phyloP scores from a whole-genome alignment of 345 rosid species.

The Rhodomyrtus tomentosa region DNA sequence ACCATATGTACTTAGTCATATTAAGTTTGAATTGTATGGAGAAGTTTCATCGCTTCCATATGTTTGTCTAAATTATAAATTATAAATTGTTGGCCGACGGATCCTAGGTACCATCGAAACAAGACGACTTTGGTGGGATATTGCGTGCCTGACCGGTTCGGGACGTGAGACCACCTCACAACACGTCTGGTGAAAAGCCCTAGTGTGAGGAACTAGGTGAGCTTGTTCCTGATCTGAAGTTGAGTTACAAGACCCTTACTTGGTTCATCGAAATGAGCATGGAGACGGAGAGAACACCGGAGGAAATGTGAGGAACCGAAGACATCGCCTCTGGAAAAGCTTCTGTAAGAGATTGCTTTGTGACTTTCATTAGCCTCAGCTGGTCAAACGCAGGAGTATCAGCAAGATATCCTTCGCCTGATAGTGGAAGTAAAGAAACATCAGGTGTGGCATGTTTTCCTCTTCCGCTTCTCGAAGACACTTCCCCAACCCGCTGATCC shows the following conservation, averaged over 20 bases:
- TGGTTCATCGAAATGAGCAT: background rate
- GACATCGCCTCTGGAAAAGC: conserved; percentile 77
- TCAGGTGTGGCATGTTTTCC: conserved; percentile 88
- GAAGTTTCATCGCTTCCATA: no score
- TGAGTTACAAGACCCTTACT: background rate
- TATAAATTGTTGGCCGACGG: no score
- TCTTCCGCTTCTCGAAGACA: conserved; percentile 69
- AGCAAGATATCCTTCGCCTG: conserved; percentile 75
- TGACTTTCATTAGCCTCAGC: conserved; percentile 81
- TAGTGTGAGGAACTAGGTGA: no score
- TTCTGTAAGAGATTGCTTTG: conserved; percentile 72
- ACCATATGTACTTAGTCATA: no score
- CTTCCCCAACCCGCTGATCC: conserved; percentile 72
- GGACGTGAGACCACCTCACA: no score
- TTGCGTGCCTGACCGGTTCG: no score
- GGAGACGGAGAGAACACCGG: background rate
- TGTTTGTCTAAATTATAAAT: no score
- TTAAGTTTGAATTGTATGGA: no score
- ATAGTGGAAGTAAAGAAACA: conserved; percentile 66
- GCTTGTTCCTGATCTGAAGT: conserved; percentile 36
- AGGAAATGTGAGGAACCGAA: background rate
- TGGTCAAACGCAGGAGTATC: conserved; percentile 96
- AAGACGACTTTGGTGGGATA: no score
- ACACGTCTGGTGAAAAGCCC: no score
- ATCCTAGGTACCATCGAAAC: no score